Evolutionary conservation across 2,329 filamentous ascomycete genomes (phyloP), one percentile per base, ranked within the genome.

Genomic region (Cercospora sesami): DNA sequence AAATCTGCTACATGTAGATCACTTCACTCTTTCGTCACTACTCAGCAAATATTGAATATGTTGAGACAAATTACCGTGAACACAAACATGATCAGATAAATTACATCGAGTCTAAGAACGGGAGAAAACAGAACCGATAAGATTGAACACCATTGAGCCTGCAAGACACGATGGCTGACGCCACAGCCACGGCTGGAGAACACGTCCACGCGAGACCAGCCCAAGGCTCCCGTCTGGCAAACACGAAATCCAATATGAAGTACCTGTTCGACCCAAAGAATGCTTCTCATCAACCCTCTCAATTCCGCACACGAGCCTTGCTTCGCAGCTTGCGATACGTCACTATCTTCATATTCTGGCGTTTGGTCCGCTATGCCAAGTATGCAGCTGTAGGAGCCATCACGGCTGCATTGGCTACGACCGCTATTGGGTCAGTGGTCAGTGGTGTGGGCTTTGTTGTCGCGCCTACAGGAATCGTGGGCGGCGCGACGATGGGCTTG

Each of bases 261-360:
- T 69, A 66, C 55, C 67, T 69, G 60, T 48, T 64, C 42, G 65
- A 69, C 30, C 67, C 67, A 18, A 51, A 53, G 42, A 65, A 53
- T 39, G 16, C 26, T 48, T 26, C 45, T 21, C 33, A 60, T 30
- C 73, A 76, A 63, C 77, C 79, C 18, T 70, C 73, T 5, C 77
- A 74, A 9, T 75, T 80, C 42, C 79, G 79, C 64, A 81, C 80
- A 0, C 77, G 81, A 68, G 76, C 79, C 12, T 63, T 80, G 55
- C 77, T 82, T 14, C 78, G 79, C 64, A 76, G 75, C 18, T 59
- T 77, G 1, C 79, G 80, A 61, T 82, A 81, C 58, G 68, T 78
- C 31, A 55, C 77, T 39, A 78, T 80, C 63, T 82, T 82, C 73
- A 59, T 79, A 10, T 82, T 82, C 73, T 82, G 80, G 80, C 76